Conservation (phyloP, 345 rosid species). For the Diplotaxis tenuifolia region DNA sequence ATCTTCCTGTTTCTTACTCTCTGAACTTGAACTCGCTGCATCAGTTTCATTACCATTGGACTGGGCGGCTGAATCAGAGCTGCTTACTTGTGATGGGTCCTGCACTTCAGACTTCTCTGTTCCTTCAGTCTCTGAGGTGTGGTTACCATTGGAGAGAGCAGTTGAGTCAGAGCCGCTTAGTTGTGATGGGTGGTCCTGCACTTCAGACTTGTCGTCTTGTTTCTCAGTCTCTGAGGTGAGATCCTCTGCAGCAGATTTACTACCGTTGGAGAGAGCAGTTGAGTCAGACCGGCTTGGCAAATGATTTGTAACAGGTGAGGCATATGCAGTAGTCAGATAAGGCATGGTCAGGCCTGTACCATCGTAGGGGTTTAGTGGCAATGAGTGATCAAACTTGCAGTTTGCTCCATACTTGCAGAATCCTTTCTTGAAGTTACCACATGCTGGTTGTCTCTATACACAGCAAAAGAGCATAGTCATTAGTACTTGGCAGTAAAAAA, state of each 20-base stretch:
- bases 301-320: slow-evolving; percentile 35
- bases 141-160: slow-evolving; percentile 21
- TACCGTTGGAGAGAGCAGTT: slow-evolving; percentile 16
- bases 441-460: slow-evolving; percentile 66
- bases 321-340: slow-evolving; percentile 36
- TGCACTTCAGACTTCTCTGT: slow-evolving; percentile 22
- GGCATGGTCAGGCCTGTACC: slow-evolving; percentile 44
- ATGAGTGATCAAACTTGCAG: slow-evolving; percentile 73
- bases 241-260: slow-evolving; percentile 9
- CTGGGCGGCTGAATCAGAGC: slow-evolving; percentile 31
- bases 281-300: slow-evolving; percentile 27
- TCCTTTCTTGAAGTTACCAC: slow-evolving; percentile 64
- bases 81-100: slow-evolving; percentile 27
- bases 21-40: slow-evolving; percentile 12
- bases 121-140: slow-evolving; percentile 20
- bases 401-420: slow-evolving; percentile 68
- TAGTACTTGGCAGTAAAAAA: not conserved
- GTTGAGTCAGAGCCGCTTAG: not conserved
- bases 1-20: slow-evolving; percentile 14
- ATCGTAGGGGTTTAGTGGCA: slow-evolving; percentile 44
- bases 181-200: slow-evolving; percentile 21
- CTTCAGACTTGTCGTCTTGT: slow-evolving; percentile 20
- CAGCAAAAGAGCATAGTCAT: slow-evolving; percentile 19
- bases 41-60: slow-evolving; percentile 23
- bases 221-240: slow-evolving; percentile 28